A percentile compares a stretch with the other conserved stretches of the same genome.
Conservation (phyloP, 2,329 filamentous ascomycete species). For the Alternaria angustiovoidea region DNA sequence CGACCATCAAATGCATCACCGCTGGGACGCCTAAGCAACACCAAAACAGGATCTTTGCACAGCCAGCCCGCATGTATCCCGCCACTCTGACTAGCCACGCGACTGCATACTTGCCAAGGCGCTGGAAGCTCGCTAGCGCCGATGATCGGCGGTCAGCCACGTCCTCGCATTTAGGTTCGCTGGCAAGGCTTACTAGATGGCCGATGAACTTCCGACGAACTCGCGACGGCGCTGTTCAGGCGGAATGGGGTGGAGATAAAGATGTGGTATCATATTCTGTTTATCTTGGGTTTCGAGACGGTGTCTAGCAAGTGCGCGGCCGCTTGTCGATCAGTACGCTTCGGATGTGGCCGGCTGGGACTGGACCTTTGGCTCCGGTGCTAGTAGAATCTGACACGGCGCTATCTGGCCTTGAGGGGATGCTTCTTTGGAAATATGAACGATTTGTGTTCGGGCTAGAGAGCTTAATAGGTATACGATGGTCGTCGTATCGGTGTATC, state of each 20-base stretch:
- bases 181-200: background rate
- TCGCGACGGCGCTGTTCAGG: background rate
- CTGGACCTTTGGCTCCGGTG: background rate
- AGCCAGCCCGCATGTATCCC: background rate
- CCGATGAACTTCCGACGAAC: background rate
- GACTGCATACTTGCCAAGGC: background rate
- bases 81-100: background rate
- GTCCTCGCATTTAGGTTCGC: background rate
- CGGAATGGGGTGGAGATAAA: background rate
- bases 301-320: background rate
- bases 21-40: background rate
- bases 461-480: background rate
- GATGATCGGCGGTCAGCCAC: slow-evolving; percentile 1
- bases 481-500: background rate
- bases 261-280: background rate
- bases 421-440: background rate
- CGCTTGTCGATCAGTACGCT: background rate
- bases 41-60: slow-evolving; percentile 3
- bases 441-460: background rate
- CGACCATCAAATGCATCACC: background rate
- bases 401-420: background rate
- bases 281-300: background rate
- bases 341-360: background rate
- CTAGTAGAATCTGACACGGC: background rate
- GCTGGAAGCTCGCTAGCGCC: background rate